Evolutionary conservation across 2,329 filamentous ascomycete species (phyloP), one percentile per base, ranked within the genome.

Genomic region (Pleoardoris graminearum): DNA sequence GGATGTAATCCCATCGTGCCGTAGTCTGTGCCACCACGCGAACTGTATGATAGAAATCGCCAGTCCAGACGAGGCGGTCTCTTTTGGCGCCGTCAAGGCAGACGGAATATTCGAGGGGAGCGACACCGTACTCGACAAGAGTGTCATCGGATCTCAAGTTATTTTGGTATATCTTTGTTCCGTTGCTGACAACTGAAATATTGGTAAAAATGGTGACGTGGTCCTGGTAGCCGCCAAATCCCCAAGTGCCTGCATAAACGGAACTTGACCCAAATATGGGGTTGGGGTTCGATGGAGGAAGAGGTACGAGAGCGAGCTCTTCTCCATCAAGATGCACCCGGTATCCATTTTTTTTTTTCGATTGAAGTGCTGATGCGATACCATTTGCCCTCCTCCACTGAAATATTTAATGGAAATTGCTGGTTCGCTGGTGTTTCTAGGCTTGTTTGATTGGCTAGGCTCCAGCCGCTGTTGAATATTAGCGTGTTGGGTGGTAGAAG

Each of bases 11-110:
- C n/a, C 54, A 65, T 4, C 71, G 66, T 10, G 63, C 60, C 1
- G 75, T 78, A 7, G 68, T 73, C 1, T 65, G 62, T 0, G 61
- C 65, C 10, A 77, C 60, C 16, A 77, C 68, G 10, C 70, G 65
- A 1, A 69, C 60, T 0, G 77, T 77, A 55, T 78, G 75, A 35
- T 72, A 72, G 48, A 76, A 77, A 51, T 78, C 75, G 4, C 76
- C 75, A 3, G 70, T 65, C 75, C 76, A 78, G 4, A 76, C 65
- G 1, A 76, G 61, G 0, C 75, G 65, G 52, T 79, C 76, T 5
- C 76, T 63, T 53, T 77, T 78, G 0, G 71, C 68, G 2, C 75
- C 74, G 51, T 78, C 75, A 1, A 77, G 60, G 38, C 76, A 78
- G 7, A 76, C 67, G 2, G 71, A 70, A 4, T 61, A 58, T 1